A percentile compares a stretch with the other conserved stretches of the same genome.
phyloP scores from a whole-genome alignment of 2,329 filamentous ascomycete genomes.

The Fusarium austroafricanum region DNA sequence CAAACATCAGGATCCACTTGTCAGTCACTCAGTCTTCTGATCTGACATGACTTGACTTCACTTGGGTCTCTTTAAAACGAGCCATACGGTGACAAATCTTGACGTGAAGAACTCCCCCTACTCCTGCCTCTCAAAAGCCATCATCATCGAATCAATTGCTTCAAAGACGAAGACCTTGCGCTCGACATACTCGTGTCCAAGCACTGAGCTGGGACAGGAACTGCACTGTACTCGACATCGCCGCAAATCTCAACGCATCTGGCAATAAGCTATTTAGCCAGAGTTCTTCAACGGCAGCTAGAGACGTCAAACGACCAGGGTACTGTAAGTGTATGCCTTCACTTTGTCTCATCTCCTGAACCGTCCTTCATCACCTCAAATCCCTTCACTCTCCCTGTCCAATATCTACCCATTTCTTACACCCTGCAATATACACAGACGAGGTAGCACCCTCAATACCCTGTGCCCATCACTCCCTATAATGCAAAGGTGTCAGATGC shows the following conservation, averaged over 20 bases:
- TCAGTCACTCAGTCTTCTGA: slow-evolving; percentile 33
- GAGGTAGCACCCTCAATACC: slow-evolving; percentile 8
- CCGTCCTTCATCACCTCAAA: not conserved
- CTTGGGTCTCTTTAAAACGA: slow-evolving; percentile 28
- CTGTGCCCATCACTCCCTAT: slow-evolving; percentile 26
- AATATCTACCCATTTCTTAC: slow-evolving; percentile 12
- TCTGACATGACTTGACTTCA: slow-evolving; percentile 33
- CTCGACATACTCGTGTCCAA: slow-evolving; percentile 13
- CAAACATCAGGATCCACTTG: slow-evolving; percentile 29
- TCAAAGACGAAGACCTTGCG: slow-evolving; percentile 20
- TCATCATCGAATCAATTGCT: slow-evolving; percentile 11
- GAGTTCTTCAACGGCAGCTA: slow-evolving; percentile 28
- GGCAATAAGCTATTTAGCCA: slow-evolving; percentile 34
- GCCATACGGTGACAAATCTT: slow-evolving; percentile 11
- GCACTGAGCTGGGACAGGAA: slow-evolving; percentile 12
- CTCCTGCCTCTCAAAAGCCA: slow-evolving; percentile 1
- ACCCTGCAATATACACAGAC: slow-evolving; percentile 16
- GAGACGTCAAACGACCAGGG: slow-evolving; percentile 30
- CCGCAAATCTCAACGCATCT: slow-evolving; percentile 28
- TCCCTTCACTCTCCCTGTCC: slow-evolving; percentile 18
- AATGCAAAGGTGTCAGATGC: slow-evolving; percentile 33
- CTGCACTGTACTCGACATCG: slow-evolving; percentile 13
- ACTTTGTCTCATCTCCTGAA: slow-evolving; percentile 12
- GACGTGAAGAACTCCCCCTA: not conserved
- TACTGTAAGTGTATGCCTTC: slow-evolving; percentile 27